Base-by-base conservation (phyloP, 306 rosid genomes). In the Lotus japonicus region DNA sequence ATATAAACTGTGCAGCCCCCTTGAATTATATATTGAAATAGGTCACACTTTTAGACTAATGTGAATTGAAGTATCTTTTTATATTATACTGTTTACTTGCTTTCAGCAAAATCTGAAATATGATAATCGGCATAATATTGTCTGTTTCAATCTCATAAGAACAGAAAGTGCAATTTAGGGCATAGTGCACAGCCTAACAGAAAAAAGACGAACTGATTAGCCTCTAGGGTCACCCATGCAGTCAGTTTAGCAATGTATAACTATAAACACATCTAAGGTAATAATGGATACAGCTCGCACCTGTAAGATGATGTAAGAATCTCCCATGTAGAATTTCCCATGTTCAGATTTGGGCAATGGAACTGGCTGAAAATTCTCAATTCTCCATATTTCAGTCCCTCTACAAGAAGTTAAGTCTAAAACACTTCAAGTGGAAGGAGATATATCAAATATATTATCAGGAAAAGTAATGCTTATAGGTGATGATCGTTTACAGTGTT, bases 301-400 rank as follows among this genome's bases (percentile, higher is more conserved):
- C 99, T 88, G 99, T 82, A 95, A 84, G 65, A 95, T 75, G 61
- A 95, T 88, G 78, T 90, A 95, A 56, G 91, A 79, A 84, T 95
- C 99, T 56, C 99, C 99, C 91, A 48, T 76, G 81, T 90, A 95
- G 91, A 90, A 95, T 67, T 88, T 95, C 56, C 99, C 99, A 84
- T 90, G 35, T n/a, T 88, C 99, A 71, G 99, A 82, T 82, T 91
- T 90, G 12, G 96, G 89, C 77, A 95, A 67, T 35, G 91, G 96
- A 74, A 87, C 92, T 50, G 97, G 99, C 84, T 79, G 95, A 79
- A 95, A 95, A 83, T 90, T 65, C 86, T 95, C 99, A 73, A 95
- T 95, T 82, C 99, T 84, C 99, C 99, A 95, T 81, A 95, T 90
- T 78, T 95, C 99, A 64, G 95, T 83, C 60, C 97, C 99, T 78